Base-by-base conservation (phyloP, 495 filamentous ascomycete genomes). In the Tuber umbilicatum region DNA sequence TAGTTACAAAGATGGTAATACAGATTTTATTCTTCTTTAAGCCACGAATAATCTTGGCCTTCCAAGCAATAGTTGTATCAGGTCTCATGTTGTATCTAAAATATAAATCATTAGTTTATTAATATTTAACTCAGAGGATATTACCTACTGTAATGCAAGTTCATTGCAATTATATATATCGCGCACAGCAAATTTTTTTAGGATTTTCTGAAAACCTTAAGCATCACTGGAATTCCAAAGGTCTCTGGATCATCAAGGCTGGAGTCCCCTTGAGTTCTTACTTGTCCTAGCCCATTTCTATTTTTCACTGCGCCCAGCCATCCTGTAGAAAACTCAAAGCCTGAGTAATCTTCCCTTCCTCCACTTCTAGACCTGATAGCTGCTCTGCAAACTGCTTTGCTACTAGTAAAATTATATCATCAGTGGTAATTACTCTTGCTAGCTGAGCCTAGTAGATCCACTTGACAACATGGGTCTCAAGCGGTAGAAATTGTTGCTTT, bases 301-400 rank as follows among this genome's bases (percentile, higher is more conserved):
- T 73, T 40, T 42, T 79, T 81, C n/a, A 83, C 79, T 50, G 69
- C 79, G 2, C 16, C 10, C 0, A 83, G 70, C 80, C 81, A 83
- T 2, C 82, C 78, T 5, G 6, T 2, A 1, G 45, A 76, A 1
- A 75, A 37, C 40, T 72, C 55, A 69, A 75, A 72, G 0, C 37
- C 17, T 2, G 31, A 2, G 5, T 75, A 75, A 16, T 50, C 42
- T 45, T 75, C 55, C 7, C 2, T 39, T n/a, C 17, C 0, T 5
- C 47, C 2, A n/a, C 2, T 27, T 2, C 2, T 55, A 0, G 6
- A 27, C 2, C n/a, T 21, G 45, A 50, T 50, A 50, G 45, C 5
- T 50, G 45, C n/a, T 50, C 45, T 7, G 23, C 21, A 55, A 55
- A 55, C 0, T 19, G 6, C 27, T 27, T 55, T n/a, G 47, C 47